Base-by-base conservation (phyloP, 208 protist species). In the Porcisia deanei region DNA sequence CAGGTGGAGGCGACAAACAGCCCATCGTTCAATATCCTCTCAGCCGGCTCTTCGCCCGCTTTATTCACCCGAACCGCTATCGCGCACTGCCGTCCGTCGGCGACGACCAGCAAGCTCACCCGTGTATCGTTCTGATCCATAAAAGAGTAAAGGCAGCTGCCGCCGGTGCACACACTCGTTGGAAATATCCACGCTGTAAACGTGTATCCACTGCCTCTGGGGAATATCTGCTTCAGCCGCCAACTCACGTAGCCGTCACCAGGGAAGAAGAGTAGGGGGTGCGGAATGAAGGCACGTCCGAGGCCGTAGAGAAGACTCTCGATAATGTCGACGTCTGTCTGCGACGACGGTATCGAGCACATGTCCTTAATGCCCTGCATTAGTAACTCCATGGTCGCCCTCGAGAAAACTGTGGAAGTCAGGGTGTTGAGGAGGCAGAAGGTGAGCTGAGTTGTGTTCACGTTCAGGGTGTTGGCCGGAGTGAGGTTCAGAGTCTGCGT, bases 131-230 rank as follows among this genome's bases (percentile, higher is more conserved):
- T 82, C 57, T 67, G 71, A 37, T 95, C 86, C 25, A 80, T 82
- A 66, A 88, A 87, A n/a, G 89, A 96, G 82, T 92, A 88, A 30
- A 97, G 88, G 68, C 79, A 83, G 73, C 86, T 87, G 52, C 91
- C 94, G 18, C 90, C 87, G 22, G 69, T 57, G 89, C 90, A 95
- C 49, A 97, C 88, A 72, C 89, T 95, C 30, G 85, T 83, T 30
- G 94, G 91, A 70, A 89, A 81, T 47, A 97, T 70, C 92, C 94
- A 97, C 57, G 89, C 84, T 1, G 86, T 78, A 67, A 95, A 94
- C 75, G 76, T 89, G 86, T 95, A 97, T 58, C 91, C 89, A 60
- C 67, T 81, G 55, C 77, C 77, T 41, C 77, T 71, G 18, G 77
- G 64, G 25, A 82, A 82, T 14, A 82, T 77, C 37, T 82, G 70